Evolutionary conservation across 106 monocot genomes (phyloP), one percentile per base, ranked within the genome.

Genomic region (Phalaenopsis aphrodite): DNA sequence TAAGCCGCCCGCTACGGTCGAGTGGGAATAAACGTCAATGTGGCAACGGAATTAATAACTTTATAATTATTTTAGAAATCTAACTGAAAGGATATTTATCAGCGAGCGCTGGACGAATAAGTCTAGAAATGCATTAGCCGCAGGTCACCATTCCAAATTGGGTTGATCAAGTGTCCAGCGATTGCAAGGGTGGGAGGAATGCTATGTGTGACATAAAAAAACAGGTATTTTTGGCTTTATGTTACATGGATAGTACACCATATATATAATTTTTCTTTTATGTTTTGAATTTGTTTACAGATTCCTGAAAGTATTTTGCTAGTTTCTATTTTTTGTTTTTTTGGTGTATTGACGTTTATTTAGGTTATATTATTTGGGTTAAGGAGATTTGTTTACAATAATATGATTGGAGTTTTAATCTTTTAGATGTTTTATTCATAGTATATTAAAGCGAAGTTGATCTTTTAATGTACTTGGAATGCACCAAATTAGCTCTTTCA

Each of bases 1-100:
- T 52, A 98, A 98, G 78, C 98, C 98, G 24, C 98, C 98, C 5
- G 98, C 92, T 9, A 98, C 94, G 7, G 94, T 94, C 12, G 98
- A 98, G 75, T 98, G 94, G 98, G 92, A 94, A 74, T 94, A 64
- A 83, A 4, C 37, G 24, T 64, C 18, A 6, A 21, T 24, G 24
- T 65, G 69, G 15, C 23, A 36, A 3, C 36, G 0, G 14, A 69
- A 69, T 65, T 65, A 14, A 69, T 39, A 69, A 15, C 38, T 39
- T 69, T 11, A 15, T 69, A 36, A 69, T 36, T 69, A 69, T 39
- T 3, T 39, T 69, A 1, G 39, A 38, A 69, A 69, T 39, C 69
- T 69, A 38, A 69, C 39, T 69, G 4, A 14, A 24, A 65, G 24
- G 64, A 64, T 64, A 64, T 8, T 65, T 30, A 65, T 65, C 23